A percentile compares a stretch with the other conserved stretches of the same genome.
Conservation (phyloP, 345 rosid genomes). For the Pugionium dolabratum region DNA sequence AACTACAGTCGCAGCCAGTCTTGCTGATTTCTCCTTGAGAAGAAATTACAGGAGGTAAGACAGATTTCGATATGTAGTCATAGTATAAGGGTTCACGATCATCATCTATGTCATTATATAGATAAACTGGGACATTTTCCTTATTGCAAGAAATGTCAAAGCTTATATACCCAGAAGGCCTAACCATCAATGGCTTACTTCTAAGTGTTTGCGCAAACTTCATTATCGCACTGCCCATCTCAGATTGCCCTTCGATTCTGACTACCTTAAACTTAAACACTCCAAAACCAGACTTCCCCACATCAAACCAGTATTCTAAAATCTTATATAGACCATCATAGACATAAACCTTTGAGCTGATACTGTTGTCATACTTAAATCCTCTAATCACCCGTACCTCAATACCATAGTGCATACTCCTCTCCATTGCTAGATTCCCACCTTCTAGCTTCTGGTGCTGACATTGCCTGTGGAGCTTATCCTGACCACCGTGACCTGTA, state of each 20-base stretch:
- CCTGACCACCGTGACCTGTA: slow-evolving; percentile 88
- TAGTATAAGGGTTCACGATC: slow-evolving; percentile 64
- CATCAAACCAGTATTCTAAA: slow-evolving; percentile 65
- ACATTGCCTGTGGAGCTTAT: slow-evolving; percentile 58
- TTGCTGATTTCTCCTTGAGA: slow-evolving; percentile 40
- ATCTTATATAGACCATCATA: slow-evolving; percentile 87
- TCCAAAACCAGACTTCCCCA: slow-evolving; percentile 84
- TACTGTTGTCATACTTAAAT: slow-evolving; percentile 52
- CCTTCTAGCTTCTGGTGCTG: slow-evolving; percentile 74
- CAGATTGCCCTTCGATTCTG: slow-evolving; percentile 73
- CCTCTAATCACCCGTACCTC: slow-evolving; percentile 78
- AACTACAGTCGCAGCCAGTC: slow-evolving; percentile 51
- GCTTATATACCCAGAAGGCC: slow-evolving; percentile 68
- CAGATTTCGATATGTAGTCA: slow-evolving; percentile 62
- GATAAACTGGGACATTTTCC: slow-evolving; percentile 62
- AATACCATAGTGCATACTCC: slow-evolving; percentile 75
- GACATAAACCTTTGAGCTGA: slow-evolving; percentile 62
- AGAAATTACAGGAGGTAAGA: slow-evolving; percentile 50
- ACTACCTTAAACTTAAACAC: slow-evolving; percentile 69
- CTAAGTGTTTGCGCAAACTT: slow-evolving; percentile 59
- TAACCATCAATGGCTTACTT: slow-evolving; percentile 47
- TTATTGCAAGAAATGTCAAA: slow-evolving; percentile 61
- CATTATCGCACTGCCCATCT: slow-evolving; percentile 73
- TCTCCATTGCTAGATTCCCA: slow-evolving; percentile 83
- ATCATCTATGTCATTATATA: slow-evolving; percentile 77